These are phyloP conservation scores for Endotrypanum monterogeii DNA, from an alignment of 208 protist species.

Conservation along the genomic window DNA sequence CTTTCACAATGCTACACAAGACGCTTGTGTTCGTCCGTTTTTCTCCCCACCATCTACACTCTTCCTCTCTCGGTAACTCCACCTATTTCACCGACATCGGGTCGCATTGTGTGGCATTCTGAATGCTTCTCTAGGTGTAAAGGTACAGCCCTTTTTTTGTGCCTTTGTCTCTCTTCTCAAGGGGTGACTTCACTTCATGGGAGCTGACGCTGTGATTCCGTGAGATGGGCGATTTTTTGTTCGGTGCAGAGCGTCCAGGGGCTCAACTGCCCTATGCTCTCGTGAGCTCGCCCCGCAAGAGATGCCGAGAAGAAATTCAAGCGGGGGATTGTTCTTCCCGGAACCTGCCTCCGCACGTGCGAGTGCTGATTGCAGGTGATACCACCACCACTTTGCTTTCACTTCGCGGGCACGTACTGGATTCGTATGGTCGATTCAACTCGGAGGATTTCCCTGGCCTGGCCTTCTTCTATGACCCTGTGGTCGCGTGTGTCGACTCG, in stretches of 20 bases:
- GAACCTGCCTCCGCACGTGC: slow-evolving; percentile 13
- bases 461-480: slow-evolving; percentile 48
- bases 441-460: slow-evolving; percentile 36
- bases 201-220: not conserved
- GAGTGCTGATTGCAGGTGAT: slow-evolving; percentile 13
- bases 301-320: slow-evolving; percentile 12
- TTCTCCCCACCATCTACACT: not conserved
- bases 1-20: not conserved
- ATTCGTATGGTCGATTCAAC: slow-evolving; percentile 51
- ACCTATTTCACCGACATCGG: not conserved
- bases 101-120: not conserved
- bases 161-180: not conserved
- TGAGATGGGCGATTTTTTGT: slow-evolving; percentile 16
- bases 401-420: slow-evolving; percentile 30
- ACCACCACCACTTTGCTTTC: slow-evolving; percentile 13
- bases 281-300: slow-evolving; percentile 3
- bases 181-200: not conserved
- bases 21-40: not conserved
- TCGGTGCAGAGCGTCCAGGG: not conserved
- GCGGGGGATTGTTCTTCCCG: slow-evolving; percentile 1
- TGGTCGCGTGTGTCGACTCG: slow-evolving; percentile 19
- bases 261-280: not conserved
- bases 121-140: not conserved
- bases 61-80: not conserved
- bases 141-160: not conserved